phyloP scores from a whole-genome alignment of 2,329 filamentous ascomycete species.

The Colletotrichum australisinense region DNA sequence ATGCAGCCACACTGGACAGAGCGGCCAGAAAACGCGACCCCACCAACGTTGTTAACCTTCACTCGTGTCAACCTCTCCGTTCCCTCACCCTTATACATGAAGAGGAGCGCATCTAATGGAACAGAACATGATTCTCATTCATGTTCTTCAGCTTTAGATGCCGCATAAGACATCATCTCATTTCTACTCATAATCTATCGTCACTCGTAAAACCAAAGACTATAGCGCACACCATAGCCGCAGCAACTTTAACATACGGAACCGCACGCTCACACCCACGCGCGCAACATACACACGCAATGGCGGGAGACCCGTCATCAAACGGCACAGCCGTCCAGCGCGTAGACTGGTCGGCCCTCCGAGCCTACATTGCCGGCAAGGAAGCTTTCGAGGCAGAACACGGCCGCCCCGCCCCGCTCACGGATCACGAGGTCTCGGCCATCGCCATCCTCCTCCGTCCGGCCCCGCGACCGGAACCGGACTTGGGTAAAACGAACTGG shows the following conservation, averaged over 20 bases:
- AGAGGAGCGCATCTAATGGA: background rate
- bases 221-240: background rate
- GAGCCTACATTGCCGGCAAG: constrained; percentile 53
- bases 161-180: background rate
- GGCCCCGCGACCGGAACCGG: constrained; percentile 37
- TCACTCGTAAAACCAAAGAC: background rate
- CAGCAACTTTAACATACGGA: background rate
- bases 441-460: constrained; percentile 52
- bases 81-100: background rate
- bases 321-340: background rate
- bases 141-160: background rate
- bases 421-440: constrained; percentile 50
- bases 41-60: background rate
- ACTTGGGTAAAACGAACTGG: constrained; percentile 49
- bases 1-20: background rate
- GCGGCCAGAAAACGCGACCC: background rate
- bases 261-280: background rate
- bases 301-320: background rate
- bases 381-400: constrained; percentile 47
- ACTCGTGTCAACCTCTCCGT: background rate
- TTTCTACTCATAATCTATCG: background rate
- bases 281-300: background rate
- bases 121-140: background rate
- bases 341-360: constrained; percentile 49
- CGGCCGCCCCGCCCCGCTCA: constrained; percentile 49